Evolutionary conservation across 805 yeast genomes (phyloP).

Genomic region (Priceomyces fermenticarens): DNA sequence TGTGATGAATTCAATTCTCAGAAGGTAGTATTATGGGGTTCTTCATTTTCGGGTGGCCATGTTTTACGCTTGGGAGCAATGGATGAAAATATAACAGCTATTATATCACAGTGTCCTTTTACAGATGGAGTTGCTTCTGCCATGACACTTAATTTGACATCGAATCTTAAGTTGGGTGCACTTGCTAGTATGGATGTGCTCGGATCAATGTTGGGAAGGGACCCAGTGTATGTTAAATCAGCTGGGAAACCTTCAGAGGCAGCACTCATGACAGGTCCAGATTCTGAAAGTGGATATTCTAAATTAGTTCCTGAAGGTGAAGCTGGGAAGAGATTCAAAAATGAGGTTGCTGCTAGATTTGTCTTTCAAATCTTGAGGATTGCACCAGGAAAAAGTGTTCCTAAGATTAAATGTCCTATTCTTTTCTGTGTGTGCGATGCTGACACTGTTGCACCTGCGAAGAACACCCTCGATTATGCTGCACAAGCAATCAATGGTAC

Average conservation of each 20-base stretch:
- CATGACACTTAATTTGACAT: not conserved
- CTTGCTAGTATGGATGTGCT: not conserved
- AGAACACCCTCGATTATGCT: not conserved
- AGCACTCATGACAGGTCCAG: constrained; percentile 1
- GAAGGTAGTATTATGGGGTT: constrained; percentile 1
- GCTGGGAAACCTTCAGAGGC: constrained; percentile 2
- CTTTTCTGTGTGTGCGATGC: constrained; percentile 2
- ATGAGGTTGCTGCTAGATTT: constrained; percentile 1
- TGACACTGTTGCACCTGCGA: not conserved
- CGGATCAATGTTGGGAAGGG: not conserved
- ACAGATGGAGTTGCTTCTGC: constrained; percentile 1
- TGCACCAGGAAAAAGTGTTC: constrained; percentile 1
- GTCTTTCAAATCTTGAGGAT: not conserved
- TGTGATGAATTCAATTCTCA: not conserved
- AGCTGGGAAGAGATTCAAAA: not conserved
- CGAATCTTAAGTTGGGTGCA: not conserved
- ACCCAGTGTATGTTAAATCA: not conserved
- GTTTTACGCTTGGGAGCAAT: not conserved
- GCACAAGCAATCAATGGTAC: not conserved
- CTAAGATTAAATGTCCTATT: constrained; percentile 1
- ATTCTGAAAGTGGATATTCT: not conserved
- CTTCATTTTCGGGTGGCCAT: constrained; percentile 3
- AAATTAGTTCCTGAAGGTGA: constrained; percentile 1
- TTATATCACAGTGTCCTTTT: constrained; percentile 2
- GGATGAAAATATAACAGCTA: not conserved